Percentiles rank a stretch among this genome's conserved stretches.
phyloP scores from a whole-genome alignment of 1,284 basidiomycete species.

The Rhodotorula sp. region DNA sequence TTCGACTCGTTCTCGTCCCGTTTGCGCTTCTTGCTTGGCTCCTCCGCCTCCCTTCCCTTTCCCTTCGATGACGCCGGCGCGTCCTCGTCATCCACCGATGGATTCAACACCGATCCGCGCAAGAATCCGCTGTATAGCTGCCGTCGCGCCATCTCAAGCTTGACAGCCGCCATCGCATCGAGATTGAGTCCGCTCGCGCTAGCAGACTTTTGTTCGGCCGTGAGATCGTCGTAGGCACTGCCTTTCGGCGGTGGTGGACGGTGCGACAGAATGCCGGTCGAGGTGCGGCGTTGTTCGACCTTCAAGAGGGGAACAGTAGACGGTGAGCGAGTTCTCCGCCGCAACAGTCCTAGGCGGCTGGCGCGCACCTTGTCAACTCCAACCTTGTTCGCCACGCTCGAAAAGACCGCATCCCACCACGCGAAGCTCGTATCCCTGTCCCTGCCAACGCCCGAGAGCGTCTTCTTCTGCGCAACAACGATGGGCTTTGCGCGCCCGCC shows the following conservation, averaged over 20 bases:
- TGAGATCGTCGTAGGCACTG: constrained; percentile 54
- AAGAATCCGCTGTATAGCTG: constrained; percentile 77
- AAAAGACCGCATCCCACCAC: constrained; percentile 79
- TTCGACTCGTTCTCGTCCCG: constrained; percentile 1
- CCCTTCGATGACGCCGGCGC: background rate
- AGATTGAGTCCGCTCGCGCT: constrained; percentile 47
- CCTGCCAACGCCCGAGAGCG: constrained; percentile 75
- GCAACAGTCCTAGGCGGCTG: constrained; percentile 45
- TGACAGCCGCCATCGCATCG: constrained; percentile 64
- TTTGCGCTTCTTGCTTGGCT: constrained; percentile 10
- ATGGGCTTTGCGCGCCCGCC: constrained; percentile 59
- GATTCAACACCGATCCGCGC: constrained; percentile 54
- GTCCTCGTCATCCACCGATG: constrained; percentile 5
- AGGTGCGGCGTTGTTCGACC: constrained; percentile 65
- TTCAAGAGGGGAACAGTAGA: constrained; percentile 63
- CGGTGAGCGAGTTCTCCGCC: background rate
- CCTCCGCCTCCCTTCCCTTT: background rate
- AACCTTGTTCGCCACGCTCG: constrained; percentile 32
- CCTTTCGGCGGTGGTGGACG: constrained; percentile 59
- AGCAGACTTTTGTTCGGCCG: constrained; percentile 48
- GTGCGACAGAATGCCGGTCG: constrained; percentile 72
- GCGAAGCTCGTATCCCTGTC: constrained; percentile 89
- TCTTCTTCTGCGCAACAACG: constrained; percentile 77
- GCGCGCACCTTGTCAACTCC: constrained; percentile 55
- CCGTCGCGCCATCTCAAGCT: constrained; percentile 70